Evolutionary conservation across 441 rosid genomes (phyloP).

Genomic region (Biscutella laevigata): DNA sequence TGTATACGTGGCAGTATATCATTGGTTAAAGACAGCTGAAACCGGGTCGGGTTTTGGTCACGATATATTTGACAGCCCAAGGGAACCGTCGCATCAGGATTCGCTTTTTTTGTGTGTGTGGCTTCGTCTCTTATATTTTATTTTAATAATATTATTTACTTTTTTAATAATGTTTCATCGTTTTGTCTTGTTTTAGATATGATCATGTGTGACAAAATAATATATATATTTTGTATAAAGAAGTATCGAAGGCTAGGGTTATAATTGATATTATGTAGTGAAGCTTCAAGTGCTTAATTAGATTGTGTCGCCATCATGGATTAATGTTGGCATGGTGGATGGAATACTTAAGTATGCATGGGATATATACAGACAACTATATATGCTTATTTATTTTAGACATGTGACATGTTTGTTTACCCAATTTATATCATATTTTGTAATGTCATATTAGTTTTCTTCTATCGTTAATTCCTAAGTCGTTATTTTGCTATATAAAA

Average conservation of each 20-base stretch:
- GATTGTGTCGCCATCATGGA: slow-evolving; percentile 18
- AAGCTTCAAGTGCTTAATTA: no score
- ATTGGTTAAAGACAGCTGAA: slow-evolving; percentile 22
- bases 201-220: slow-evolving; percentile 16
- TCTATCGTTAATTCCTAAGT: no score
- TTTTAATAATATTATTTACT: background rate
- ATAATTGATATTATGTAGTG: no score
- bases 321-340: slow-evolving; percentile 28
- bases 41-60: slow-evolving; percentile 31
- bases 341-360: slow-evolving; percentile 21
- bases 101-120: slow-evolving; percentile 26
- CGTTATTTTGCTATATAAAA: no score
- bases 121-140: background rate
- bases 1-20: slow-evolving; percentile 18
- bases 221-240: background rate
- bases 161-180: slow-evolving; percentile 6
- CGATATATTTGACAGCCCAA: slow-evolving; percentile 25
- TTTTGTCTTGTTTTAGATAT: slow-evolving; percentile 21
- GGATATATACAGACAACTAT: slow-evolving; percentile 18
- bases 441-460: no score
- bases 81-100: slow-evolving; percentile 28
- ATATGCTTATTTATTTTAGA: slow-evolving; percentile 13
- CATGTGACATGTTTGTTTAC: slow-evolving; percentile 30
- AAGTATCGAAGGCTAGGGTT: no score
- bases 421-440: no score